These are phyloP conservation scores for Sphagnum contortum DNA, from an alignment of 225 moss, liverwort and hornwort species.

Conservation along the genomic window DNA sequence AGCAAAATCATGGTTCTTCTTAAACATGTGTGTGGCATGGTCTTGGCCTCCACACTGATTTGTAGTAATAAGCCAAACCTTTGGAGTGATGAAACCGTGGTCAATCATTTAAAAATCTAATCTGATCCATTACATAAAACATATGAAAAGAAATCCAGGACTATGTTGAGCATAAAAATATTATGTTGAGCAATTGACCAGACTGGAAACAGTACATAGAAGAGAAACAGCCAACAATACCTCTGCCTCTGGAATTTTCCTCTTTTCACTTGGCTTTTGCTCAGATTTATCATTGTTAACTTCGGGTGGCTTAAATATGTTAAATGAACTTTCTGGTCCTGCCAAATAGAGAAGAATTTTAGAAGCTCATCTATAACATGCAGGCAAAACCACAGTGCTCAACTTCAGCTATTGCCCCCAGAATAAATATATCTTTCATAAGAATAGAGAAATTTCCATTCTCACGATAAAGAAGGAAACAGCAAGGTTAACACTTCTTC, in stretches of 20 bases:
- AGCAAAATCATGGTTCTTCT: no score
- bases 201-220: no score
- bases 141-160: neutral
- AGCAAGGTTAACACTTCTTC: no score
- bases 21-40: no score
- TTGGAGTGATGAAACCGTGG: neutral
- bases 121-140: neutral
- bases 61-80: neutral
- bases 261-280: conserved; percentile 11
- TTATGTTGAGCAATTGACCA: no score
- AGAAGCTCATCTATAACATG: no score
- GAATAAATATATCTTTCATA: no score
- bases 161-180: no score
- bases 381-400: no score
- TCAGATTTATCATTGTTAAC: conserved; percentile 9
- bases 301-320: conserved; percentile 30
- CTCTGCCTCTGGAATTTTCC: conserved; percentile 38
- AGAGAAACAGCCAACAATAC: conserved; percentile 4
- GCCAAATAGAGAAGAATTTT: conserved; percentile 1
- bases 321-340: conserved; percentile 27
- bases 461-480: no score
- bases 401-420: neutral
- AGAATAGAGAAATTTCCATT: no score
- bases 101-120: conserved; percentile 1
- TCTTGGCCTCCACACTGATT: no score